Evolutionary conservation across 176 grass and related monocot genomes (phyloP), one percentile per base, ranked within the genome.

Genomic region (Musa acuminata): DNA sequence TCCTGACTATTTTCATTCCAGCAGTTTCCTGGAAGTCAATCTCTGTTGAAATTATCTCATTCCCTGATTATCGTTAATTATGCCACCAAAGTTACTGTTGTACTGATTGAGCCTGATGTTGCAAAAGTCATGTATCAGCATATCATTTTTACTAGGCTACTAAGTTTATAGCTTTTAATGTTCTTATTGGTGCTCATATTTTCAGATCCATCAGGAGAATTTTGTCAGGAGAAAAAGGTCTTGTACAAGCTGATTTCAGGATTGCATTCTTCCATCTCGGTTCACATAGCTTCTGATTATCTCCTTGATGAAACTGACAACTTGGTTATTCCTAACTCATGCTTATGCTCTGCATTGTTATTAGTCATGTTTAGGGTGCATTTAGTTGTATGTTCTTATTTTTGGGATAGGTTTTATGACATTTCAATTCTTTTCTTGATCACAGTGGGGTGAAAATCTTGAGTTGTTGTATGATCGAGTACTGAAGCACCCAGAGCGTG

Each of bases 231-330:
- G 86, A 90, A 95, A 83, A 99, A 89, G 81, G 88, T 84, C 13
- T 51, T 99, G 66, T 99, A 99, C 82, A 95, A 99, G 83, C 85
- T 99, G 64, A 99, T 99, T 77, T 95, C 96, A 51, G 91, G 96
- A 52, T 65, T 99, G 69, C 96, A 99, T 84, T 91, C 96, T 9
- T 99, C 96, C 64, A 99, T 99, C 82, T 91, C 96, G 74, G 84
- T 95, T 69, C 96, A 99, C 65, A 99, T 99, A 88, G 88, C 96
- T 79, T 89, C 86, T 77, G 96, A 89, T 78, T 99, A 95, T 86
- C 88, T 88, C 81, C 64, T 99, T 29, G 83, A 87, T 12, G 67
- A 99, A 82, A 75, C 88, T 71, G 71, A 84, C 66, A 87, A 91
- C 68, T 72, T 73, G 86, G 95, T 99, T 43, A 71, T 25, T 80